Percentiles rank a stretch among this genome's conserved stretches.
Evolutionary conservation across 2,329 filamentous ascomycete species (phyloP).

Genomic region (Trichoderma cornu-damae): DNA sequence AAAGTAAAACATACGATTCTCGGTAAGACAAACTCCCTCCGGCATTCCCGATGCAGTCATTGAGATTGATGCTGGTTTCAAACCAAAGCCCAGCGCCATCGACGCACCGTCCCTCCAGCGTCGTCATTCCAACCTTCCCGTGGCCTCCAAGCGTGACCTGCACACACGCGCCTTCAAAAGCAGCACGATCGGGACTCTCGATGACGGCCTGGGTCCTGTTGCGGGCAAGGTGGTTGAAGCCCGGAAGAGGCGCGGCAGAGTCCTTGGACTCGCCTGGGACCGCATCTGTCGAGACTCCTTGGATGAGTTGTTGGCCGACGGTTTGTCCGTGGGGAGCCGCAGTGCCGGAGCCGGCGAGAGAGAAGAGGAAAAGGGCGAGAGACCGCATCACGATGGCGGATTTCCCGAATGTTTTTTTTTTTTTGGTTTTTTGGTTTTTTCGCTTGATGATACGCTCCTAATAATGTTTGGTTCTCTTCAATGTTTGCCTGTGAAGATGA

Average conservation of each 20-base stretch:
- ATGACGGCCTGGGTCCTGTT: not conserved
- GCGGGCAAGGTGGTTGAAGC: slow-evolving; percentile 10
- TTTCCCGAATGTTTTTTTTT: no score
- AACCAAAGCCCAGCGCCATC: slow-evolving; percentile 23
- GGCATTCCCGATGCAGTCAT: slow-evolving; percentile 23
- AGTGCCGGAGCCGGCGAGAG: not conserved
- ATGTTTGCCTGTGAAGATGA: not conserved
- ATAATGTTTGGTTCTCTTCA: not conserved
- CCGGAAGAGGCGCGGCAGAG: not conserved
- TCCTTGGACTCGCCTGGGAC: not conserved
- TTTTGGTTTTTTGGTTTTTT: no score
- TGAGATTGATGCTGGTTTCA: slow-evolving; percentile 27
- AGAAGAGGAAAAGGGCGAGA: slow-evolving; percentile 16
- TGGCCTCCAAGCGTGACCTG: slow-evolving; percentile 24
- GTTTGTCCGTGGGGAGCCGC: not conserved
- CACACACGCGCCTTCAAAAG: slow-evolving; percentile 20
- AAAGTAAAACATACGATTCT: slow-evolving; percentile 19
- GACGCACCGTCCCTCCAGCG: slow-evolving; percentile 23
- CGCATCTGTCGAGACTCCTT: not conserved
- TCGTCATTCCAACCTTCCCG: slow-evolving; percentile 22
- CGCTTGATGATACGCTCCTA: not conserved
- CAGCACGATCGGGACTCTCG: not conserved
- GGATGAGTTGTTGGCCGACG: not conserved
- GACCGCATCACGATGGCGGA: not conserved
- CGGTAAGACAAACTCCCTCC: slow-evolving; percentile 21